Base-by-base conservation (phyloP, 352 stramenopile species). In the Globisporangium echinulatum region DNA sequence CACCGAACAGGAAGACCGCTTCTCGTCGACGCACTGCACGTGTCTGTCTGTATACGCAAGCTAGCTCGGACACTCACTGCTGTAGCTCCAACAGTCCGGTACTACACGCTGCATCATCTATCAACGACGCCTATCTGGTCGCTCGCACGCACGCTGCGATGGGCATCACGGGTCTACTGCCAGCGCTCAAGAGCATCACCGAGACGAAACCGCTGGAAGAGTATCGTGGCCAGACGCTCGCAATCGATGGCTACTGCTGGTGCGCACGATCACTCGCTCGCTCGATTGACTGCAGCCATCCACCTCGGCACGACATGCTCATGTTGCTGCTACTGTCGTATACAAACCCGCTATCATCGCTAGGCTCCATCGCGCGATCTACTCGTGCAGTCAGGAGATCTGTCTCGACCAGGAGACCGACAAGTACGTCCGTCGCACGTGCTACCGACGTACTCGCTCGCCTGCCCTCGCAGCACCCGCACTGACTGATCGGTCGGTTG, bases 181-280 rank as follows among this genome's bases (percentile, higher is more conserved):
- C 76, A 42, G 74, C 79, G 70, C 85, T 95, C 47, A 88, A 88
- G 68, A 88, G 77, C 65, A 83, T 90, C 69, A 89, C 81, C 4
- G 69, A 82, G 59, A 69, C 67, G 49, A 88, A 84, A 56, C 49
- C 59, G 14, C 72, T 92, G 19, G 64, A 73, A 0, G 52, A 75
- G 43, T 92, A 88, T 68, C 70, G 58, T 33, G 80, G 79, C 52
- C 62, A 77, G 49, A 92, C 82, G 52, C 70, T 92, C 56, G 82
- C 82, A 13, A 83, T 92, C 44, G 82, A 92, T 62, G 82, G 80
- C 65, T 92, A 94, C 70, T 89, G 78, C 72, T 94, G 85, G 85
- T 94, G 55, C 19, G 69, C 25, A 33, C 25, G 25, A 33, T 3
- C 25, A 33, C 25, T 33, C 25, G 25, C 25, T 33, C 25, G 25